Evolutionary conservation across 345 rosid genomes (phyloP).

Genomic region (Iberis pinnata): DNA sequence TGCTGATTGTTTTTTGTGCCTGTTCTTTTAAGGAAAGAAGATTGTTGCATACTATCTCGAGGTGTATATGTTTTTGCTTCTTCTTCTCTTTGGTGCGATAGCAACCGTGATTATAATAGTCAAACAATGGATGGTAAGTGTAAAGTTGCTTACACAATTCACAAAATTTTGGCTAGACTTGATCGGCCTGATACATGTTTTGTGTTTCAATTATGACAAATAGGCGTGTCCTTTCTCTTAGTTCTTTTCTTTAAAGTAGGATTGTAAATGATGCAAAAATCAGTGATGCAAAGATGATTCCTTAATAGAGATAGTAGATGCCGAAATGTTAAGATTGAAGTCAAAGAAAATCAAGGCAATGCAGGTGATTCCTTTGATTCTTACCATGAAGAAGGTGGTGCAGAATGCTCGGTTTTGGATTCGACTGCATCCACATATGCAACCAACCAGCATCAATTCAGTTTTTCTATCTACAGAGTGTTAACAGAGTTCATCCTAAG

Average conservation of each 20-base stretch:
- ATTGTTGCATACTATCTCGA: conserved; percentile 86
- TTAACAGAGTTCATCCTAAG: conserved; percentile 21
- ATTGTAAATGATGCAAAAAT: no score
- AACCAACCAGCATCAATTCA: conserved; percentile 14
- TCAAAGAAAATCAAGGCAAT: conserved; percentile 17
- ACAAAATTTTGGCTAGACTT: conserved; percentile 4
- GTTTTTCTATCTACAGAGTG: conserved; percentile 22
- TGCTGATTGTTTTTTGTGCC: conserved; percentile 18
- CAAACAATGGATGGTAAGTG: conserved; percentile 84
- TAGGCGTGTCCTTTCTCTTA: conserved; percentile 84
- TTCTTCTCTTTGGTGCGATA: conserved; percentile 90
- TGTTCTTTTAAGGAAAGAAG: conserved; percentile 81
- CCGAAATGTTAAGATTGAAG: conserved; percentile 23
- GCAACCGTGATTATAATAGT: conserved; percentile 71
- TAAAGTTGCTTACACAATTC: conserved; percentile 21
- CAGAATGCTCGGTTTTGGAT: conserved; percentile 36
- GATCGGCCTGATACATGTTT: conserved; percentile 28
- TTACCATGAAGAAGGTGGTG: conserved; percentile 46
- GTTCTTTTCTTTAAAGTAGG: conserved; percentile 78
- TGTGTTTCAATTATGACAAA: conserved; percentile 46
- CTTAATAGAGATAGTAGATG: conserved; percentile 20
- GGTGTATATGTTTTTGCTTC: conserved; percentile 85
- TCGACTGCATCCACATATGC: conserved; percentile 7
- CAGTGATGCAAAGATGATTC: no score
- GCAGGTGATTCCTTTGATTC: conserved; percentile 30